Evolutionary conservation across 75 land plant genomes (phyloP), one percentile per base, ranked within the genome.

Genomic region (Sequoiadendron giganteum): DNA sequence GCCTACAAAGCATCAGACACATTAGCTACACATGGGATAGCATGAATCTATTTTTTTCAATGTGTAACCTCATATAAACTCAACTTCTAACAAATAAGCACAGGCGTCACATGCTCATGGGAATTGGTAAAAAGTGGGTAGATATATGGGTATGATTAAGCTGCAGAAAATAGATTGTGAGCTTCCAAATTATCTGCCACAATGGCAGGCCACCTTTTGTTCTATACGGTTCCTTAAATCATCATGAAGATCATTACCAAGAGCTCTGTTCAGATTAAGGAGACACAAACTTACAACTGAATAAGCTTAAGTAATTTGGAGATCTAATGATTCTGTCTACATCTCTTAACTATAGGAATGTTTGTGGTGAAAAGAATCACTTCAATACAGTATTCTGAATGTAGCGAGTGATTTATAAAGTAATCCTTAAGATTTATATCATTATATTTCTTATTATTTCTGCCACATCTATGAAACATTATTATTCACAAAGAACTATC

Each of bases 281-380:
- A 65, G 16, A 4, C 6, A 25, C 7, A 65, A 65, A 7, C 70
- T 32, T 34, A 34, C 10, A 34, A 34, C 36, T 34, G 34, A 14
- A 13, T 30, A 34, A 75, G 38, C 16, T 75, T 13, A 13, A 2
- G 9, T 25, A 7, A 32, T 73, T 73, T 82, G 34, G 5, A n/a
- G 34, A 42, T 34, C 15, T 32, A 3, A 75, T 10, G 7, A 75
- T 32, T 75, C 3, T 14, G 15, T 75, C 77, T 75, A 34, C 38
- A 75, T 34, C 38, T 34, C 36, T 75, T 72, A 28, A 72, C 30
- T 30, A 72, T 32, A 10, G 48, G 30, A 43, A 81, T 19, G 28
- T 15, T 70, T 81, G 96, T 94, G 49, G 95, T 95, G 19, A 16
- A 10, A 45, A 21, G 68, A 90, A 77, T 28, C 88, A 87, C 38